Percentiles rank a stretch among this genome's conserved stretches.
These are phyloP conservation scores for Termitomyces titanicus DNA, from an alignment of 768 basidiomycete genomes.

Conservation along the genomic window DNA sequence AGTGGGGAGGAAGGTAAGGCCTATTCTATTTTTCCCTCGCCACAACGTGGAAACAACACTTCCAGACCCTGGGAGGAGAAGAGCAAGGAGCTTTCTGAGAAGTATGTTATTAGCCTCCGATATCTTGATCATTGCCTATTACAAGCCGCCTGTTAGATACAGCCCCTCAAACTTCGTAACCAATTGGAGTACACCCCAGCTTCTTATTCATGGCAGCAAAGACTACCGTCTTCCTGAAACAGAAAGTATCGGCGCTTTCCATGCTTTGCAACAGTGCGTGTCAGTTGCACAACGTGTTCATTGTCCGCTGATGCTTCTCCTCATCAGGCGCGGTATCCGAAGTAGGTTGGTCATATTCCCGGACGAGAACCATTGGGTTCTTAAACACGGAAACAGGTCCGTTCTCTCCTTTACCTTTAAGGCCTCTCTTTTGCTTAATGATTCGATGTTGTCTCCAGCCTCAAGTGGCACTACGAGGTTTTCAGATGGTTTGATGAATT, in stretches of 20 bases:
- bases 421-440: no score
- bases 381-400: slow-evolving; percentile 74
- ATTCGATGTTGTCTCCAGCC: slow-evolving; percentile 30
- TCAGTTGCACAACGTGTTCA: background rate
- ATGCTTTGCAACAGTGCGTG: slow-evolving; percentile 78
- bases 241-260: slow-evolving; percentile 81
- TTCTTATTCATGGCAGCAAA: slow-evolving; percentile 84
- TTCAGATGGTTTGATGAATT: slow-evolving; percentile 85
- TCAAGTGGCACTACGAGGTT: slow-evolving; percentile 96
- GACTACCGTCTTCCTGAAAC: slow-evolving; percentile 87
- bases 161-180: slow-evolving; percentile 79
- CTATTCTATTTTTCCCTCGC: background rate
- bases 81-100: slow-evolving; percentile 48
- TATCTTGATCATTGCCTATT: background rate
- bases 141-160: slow-evolving; percentile 36
- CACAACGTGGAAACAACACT: background rate
- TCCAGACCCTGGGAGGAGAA: slow-evolving; percentile 65
- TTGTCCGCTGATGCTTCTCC: background rate
- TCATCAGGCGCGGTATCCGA: slow-evolving; percentile 62
- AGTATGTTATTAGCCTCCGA: slow-evolving; percentile 35
- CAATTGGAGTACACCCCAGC: slow-evolving; percentile 84
- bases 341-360: slow-evolving; percentile 83
- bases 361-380: slow-evolving; percentile 91
- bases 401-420: slow-evolving; percentile 18
- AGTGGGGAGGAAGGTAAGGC: slow-evolving; percentile 65